phyloP scores from a whole-genome alignment of 345 rosid species.

The Theobroma cacao region DNA sequence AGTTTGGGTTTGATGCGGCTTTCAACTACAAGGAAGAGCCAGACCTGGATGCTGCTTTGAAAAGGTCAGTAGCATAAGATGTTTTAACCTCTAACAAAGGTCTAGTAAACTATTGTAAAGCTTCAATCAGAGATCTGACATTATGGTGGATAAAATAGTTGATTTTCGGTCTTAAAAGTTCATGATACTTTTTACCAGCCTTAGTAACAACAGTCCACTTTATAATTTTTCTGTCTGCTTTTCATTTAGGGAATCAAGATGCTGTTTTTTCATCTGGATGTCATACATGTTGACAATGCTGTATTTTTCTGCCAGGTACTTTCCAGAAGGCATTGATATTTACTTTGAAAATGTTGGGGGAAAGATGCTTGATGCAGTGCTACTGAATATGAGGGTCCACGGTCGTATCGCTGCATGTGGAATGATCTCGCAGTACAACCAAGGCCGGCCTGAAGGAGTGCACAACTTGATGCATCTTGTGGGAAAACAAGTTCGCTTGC shows the following conservation, averaged over 20 bases:
- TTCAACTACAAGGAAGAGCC: conserved; percentile 55
- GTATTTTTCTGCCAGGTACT: conserved; percentile 8
- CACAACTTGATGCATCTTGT: conserved; percentile 22
- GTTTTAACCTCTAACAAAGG: no score
- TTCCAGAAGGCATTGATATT: conserved; percentile 50
- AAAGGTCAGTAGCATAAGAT: conserved; percentile 34
- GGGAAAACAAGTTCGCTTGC: conserved; percentile 29
- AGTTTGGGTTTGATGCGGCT: conserved; percentile 55
- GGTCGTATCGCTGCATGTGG: conserved; percentile 54
- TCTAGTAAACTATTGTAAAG: neutral
- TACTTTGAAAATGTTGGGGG: conserved; percentile 63
- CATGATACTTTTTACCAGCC: neutral
- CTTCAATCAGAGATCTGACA: neutral
- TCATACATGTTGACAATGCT: neutral
- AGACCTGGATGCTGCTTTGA: conserved; percentile 41
- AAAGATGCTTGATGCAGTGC: conserved; percentile 52
- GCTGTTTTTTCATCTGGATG: neutral
- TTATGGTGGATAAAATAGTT: no score
- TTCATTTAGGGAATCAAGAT: neutral
- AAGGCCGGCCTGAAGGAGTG: conserved; percentile 34
- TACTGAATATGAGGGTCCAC: conserved; percentile 39
- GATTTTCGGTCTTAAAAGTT: neutral
- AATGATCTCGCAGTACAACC: conserved; percentile 59
- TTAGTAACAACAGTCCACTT: neutral
- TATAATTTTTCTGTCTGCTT: neutral